phyloP scores from a whole-genome alignment of 345 rosid genomes.

The Kandelia obovata region DNA sequence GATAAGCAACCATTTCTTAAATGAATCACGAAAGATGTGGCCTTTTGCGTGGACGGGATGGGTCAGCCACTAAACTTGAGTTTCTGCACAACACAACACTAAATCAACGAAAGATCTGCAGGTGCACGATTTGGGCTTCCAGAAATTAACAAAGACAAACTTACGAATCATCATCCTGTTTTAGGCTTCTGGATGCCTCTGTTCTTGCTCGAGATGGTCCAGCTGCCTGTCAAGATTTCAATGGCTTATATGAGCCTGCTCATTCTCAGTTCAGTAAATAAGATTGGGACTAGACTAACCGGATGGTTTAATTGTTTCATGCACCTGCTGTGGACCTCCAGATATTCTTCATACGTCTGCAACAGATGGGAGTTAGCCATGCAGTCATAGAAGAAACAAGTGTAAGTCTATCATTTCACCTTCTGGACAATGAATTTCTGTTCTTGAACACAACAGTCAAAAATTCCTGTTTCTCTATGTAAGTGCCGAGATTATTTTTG shows the following conservation, averaged over 20 bases:
- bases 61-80: constrained; percentile 25
- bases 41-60: constrained; percentile 38
- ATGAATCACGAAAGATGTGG: constrained; percentile 14
- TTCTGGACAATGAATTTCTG: no score
- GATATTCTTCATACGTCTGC: constrained; percentile 96
- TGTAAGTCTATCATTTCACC: no score
- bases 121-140: not conserved
- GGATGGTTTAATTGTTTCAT: constrained; percentile 48
- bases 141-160: constrained; percentile 13
- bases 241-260: not conserved
- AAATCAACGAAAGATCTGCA: constrained; percentile 8
- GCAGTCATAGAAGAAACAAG: not conserved
- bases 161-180: constrained; percentile 52
- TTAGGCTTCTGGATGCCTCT: constrained; percentile 50
- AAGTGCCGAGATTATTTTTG: no score
- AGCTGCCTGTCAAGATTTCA: constrained; percentile 41
- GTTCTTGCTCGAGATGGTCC: constrained; percentile 38
- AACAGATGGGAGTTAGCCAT: constrained; percentile 25
- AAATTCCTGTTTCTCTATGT: no score
- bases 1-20: constrained; percentile 18
- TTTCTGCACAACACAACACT: constrained; percentile 31
- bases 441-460: no score
- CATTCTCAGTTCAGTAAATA: no score
- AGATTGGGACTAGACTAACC: constrained; percentile 48
- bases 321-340: constrained; percentile 76